Evolutionary conservation across 2,329 filamentous ascomycete species (phyloP).

Genomic region (Aspergillus novofumigatus): DNA sequence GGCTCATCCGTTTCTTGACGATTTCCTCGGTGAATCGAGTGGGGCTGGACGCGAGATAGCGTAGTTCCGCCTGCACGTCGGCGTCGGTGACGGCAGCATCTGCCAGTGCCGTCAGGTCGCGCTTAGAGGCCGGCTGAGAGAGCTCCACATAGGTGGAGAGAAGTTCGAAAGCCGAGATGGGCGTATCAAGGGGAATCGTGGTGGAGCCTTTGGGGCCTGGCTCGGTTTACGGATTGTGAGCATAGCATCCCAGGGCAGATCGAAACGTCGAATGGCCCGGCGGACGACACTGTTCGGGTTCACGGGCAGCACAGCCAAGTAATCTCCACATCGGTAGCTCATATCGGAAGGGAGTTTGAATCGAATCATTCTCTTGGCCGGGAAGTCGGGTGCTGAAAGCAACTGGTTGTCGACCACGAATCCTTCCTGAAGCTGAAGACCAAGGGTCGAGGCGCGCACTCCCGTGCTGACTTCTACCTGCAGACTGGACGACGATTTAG

Average conservation of each 20-base stretch:
- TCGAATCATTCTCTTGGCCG: constrained; percentile 62
- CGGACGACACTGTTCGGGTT: constrained; percentile 62
- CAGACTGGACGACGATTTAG: constrained; percentile 33
- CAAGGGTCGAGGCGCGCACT: constrained; percentile 52
- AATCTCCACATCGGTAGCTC: constrained; percentile 70
- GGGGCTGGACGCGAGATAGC: constrained; percentile 26
- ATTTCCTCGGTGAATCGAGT: constrained; percentile 47
- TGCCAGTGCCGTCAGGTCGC: constrained; percentile 47
- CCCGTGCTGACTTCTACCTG: constrained; percentile 52
- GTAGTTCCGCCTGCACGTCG: constrained; percentile 41
- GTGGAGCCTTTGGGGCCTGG: constrained; percentile 37
- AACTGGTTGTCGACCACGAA: constrained; percentile 52
- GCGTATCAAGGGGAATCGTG: constrained; percentile 50
- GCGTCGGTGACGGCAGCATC: constrained; percentile 49
- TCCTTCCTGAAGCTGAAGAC: constrained; percentile 61
- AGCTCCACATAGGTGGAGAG: constrained; percentile 70
- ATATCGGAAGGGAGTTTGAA: constrained; percentile 63
- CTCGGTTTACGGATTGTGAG: constrained; percentile 56
- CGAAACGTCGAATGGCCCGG: constrained; percentile 61
- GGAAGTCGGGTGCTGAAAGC: constrained; percentile 49
- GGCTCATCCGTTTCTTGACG: constrained; percentile 50
- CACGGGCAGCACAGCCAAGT: constrained; percentile 68
- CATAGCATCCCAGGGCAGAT: constrained; percentile 64
- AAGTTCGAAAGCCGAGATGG: constrained; percentile 60
- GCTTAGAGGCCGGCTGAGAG: constrained; percentile 66